phyloP scores from a whole-genome alignment of 2,329 filamentous ascomycete genomes.

The Raffaelea albimanens region DNA sequence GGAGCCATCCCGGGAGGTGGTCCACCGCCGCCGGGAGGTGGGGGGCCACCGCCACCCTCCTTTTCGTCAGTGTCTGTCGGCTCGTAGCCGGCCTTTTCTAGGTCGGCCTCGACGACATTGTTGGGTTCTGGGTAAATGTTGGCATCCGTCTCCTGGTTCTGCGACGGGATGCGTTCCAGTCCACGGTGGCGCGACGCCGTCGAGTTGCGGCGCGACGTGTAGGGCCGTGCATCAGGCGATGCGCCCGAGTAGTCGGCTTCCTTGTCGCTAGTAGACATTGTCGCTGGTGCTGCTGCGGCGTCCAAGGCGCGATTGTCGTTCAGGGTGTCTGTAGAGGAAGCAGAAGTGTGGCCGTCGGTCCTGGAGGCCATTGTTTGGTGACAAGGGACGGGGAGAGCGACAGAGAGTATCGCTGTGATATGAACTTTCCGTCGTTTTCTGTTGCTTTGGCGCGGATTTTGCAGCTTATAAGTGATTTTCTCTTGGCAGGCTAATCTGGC shows the following conservation, averaged over 20 bases:
- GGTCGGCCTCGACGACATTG: conserved; percentile 20
- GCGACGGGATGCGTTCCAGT: conserved; percentile 20
- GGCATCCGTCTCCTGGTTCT: conserved; percentile 23
- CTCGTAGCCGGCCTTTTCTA: conserved; percentile 22
- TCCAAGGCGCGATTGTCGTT: neutral
- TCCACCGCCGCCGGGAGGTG: neutral
- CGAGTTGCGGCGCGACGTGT: conserved; percentile 2
- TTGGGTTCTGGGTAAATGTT: conserved; percentile 23
- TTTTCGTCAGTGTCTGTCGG: conserved; percentile 1
- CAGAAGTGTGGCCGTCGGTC: neutral
- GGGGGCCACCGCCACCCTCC: too few relatives aligned
- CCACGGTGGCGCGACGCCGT: conserved; percentile 6
- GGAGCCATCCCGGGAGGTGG: conserved; percentile 24
- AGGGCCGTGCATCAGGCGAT: conserved; percentile 3
- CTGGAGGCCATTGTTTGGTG: too few relatives aligned
- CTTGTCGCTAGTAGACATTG: neutral
- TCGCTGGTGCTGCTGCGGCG: neutral
- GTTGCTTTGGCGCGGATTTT: too few relatives aligned
- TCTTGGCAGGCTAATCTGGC: too few relatives aligned
- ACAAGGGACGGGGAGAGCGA: too few relatives aligned
- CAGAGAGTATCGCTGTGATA: too few relatives aligned
- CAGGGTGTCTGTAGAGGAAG: neutral
- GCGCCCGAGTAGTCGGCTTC: too few relatives aligned
- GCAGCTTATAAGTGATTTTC: too few relatives aligned
- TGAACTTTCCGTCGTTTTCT: too few relatives aligned